These are phyloP conservation scores for Euphorbia lathyris DNA, from an alignment of 345 rosid genomes.

Conservation along the genomic window DNA sequence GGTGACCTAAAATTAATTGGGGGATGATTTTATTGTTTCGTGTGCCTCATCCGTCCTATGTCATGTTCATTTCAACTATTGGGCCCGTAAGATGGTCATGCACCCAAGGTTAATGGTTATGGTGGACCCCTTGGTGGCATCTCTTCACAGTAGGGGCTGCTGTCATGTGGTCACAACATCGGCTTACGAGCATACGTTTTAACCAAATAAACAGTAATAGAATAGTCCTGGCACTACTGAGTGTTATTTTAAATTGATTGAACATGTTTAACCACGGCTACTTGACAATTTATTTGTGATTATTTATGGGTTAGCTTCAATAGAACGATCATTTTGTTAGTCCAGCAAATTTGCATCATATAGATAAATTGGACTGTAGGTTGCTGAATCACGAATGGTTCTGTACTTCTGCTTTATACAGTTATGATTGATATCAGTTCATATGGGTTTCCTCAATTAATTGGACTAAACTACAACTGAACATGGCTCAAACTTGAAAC, in stretches of 20 bases:
- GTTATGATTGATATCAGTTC: background rate
- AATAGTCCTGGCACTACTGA: background rate
- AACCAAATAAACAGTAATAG: background rate
- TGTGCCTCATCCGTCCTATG: conserved; percentile 3
- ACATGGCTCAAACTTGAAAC: background rate
- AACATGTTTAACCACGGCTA: background rate
- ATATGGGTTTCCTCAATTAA: background rate
- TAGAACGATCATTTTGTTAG: background rate
- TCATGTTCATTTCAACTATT: background rate
- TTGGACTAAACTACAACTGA: background rate
- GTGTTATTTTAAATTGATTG: background rate
- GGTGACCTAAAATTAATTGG: background rate
- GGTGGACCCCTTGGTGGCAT: conserved; percentile 6
- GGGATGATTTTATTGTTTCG: conserved; percentile 4
- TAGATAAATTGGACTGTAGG: background rate
- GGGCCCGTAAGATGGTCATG: conserved; percentile 5
- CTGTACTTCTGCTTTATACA: conserved; percentile 3
- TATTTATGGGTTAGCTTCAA: background rate
- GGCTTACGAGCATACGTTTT: background rate
- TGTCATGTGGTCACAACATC: conserved; percentile 5
- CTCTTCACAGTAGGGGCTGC: background rate
- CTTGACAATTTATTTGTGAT: background rate
- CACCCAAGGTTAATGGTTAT: background rate
- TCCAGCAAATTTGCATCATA: background rate
- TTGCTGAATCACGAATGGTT: background rate